These are phyloP conservation scores for Canariomyces notabilis DNA, from an alignment of 2,329 filamentous ascomycete genomes.

Conservation along the genomic window DNA sequence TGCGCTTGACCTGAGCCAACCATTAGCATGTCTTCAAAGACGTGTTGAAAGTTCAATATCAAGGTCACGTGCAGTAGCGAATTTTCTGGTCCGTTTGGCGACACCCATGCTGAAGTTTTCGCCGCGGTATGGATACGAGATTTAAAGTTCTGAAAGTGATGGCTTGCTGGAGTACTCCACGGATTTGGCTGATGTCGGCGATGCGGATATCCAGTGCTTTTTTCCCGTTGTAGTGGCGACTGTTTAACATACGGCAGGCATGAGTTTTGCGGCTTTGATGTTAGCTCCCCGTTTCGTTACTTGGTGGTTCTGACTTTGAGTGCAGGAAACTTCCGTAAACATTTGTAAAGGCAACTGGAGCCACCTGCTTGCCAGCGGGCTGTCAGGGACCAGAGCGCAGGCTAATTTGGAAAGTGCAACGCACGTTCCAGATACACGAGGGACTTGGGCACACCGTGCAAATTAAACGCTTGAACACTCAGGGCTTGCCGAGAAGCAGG, in stretches of 20 bases:
- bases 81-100: conserved; percentile 87
- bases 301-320: no score
- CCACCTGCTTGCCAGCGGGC: neutral
- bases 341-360: conserved; percentile 12
- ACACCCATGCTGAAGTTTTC: conserved; percentile 63
- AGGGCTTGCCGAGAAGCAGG: conserved; percentile 1
- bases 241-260: no score
- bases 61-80: conserved; percentile 46
- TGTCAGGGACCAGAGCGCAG: neutral
- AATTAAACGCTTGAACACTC: neutral
- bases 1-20: conserved; percentile 60
- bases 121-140: no score
- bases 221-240: no score
- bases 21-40: conserved; percentile 15
- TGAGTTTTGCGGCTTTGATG: no score
- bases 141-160: no score
- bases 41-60: neutral
- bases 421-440: conserved; percentile 6
- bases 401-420: conserved; percentile 1
- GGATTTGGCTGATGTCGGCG: no score
- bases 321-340: no score
- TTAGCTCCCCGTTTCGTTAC: no score
- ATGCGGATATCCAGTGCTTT: no score
- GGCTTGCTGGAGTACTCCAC: no score
- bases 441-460: conserved; percentile 10